A percentile compares a stretch with the other conserved stretches of the same genome.
Evolutionary conservation across 169 alveolate species (phyloP).

Genomic region (Plasmodium fragile): DNA sequence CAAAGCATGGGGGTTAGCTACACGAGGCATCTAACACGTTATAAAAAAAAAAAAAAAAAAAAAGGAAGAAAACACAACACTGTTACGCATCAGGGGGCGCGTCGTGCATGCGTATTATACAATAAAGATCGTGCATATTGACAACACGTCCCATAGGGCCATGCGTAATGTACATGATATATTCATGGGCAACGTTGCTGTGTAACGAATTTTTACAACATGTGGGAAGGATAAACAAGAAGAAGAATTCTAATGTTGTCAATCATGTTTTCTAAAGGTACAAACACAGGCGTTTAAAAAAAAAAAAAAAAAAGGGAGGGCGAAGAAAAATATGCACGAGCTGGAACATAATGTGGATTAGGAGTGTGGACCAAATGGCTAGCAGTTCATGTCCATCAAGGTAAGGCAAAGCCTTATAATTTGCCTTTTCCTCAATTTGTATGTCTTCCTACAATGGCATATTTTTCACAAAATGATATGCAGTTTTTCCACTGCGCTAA

Average conservation of each 20-base stretch:
- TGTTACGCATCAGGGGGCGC: background rate
- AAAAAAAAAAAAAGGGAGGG: background rate
- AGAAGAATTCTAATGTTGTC: background rate
- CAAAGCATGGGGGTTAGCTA: background rate
- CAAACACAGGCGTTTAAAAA: background rate
- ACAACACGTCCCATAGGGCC: background rate
- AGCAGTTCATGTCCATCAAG: background rate
- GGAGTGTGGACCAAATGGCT: background rate
- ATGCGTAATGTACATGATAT: background rate
- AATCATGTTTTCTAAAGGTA: background rate
- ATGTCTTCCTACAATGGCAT: conserved; percentile 17
- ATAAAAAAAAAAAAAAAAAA: background rate
- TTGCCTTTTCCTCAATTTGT: background rate
- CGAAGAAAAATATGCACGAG: background rate
- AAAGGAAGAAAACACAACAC: background rate
- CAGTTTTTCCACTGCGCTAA: background rate
- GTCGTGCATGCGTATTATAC: background rate
- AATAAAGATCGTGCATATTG: background rate
- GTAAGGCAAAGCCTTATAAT: background rate
- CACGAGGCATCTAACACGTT: background rate
- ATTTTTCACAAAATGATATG: background rate
- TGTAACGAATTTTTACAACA: background rate
- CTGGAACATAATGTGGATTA: background rate
- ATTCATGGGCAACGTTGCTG: background rate
- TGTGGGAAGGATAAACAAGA: background rate